Base-by-base conservation (phyloP, 2,329 filamentous ascomycete species). In the Trichoderma sp. region DNA sequence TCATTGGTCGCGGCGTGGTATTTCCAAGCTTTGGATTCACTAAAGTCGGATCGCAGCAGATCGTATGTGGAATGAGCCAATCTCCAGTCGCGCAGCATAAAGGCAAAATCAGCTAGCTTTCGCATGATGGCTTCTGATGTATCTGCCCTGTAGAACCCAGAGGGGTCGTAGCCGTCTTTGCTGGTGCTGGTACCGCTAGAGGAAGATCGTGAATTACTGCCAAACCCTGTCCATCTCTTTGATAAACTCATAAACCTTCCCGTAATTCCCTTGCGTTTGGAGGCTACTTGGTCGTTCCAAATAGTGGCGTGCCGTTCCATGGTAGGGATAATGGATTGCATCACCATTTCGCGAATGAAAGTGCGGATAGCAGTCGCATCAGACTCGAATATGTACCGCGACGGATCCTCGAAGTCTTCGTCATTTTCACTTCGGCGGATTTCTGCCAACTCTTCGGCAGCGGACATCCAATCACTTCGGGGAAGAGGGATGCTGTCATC, bases 231-330 rank as follows among this genome's bases (percentile, higher is more conserved):
- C 91, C 95, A 98, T 79, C 95, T 93, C 81, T 97, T 95, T 0
- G 95, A 98, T 75, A 99, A 88, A 11, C 93, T 97, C 88, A 98
- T 95, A 83, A 99, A 96, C n/a, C 95, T 91, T 12, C 97, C 97
- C 74, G 94, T 94, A 65, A 99, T 89, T 16, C 97, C 97, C 81
- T 95, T 92, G 75, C 97, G 90, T 75, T 94, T 91, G 14, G 97
- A 98, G 18, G 96, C 95, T 31, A 98, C 94, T 83, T 98, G 96
- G 80, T 99, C 97, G 81, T 99, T 99, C 97, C 97, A 99, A 6
- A 95, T 88, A 6, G 95, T 93, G 12, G 97, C 91, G 78, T 94
- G 92, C 74, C 96, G 93, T 84, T 99, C 97, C 97, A 99, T 99
- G 56, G 94, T 95, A 1, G 97, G 97, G 75, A 99, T 89, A 71